Evolutionary conservation across 2,329 filamentous ascomycete species (phyloP).

Genomic region (Aureobasidium subglaciale): DNA sequence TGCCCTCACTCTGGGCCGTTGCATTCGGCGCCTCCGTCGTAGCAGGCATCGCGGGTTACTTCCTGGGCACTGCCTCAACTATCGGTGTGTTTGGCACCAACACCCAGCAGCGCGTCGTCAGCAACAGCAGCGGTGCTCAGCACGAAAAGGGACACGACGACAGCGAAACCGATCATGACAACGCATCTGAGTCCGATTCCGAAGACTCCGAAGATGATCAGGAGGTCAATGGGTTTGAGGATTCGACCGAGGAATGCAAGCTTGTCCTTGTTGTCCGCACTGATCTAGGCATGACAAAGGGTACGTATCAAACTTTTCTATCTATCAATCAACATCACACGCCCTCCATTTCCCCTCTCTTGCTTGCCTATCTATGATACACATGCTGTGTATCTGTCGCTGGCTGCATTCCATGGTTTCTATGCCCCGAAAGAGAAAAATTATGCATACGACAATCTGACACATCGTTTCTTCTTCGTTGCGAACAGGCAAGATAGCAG

Average conservation of each 20-base stretch:
- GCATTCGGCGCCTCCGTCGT: conserved; percentile 68
- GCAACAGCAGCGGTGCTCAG: conserved; percentile 18
- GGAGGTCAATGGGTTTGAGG: conserved; percentile 40
- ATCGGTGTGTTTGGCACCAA: conserved; percentile 59
- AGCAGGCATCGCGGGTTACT: conserved; percentile 69
- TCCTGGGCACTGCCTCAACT: conserved; percentile 56
- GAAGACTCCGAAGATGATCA: conserved; percentile 35
- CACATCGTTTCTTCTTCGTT: background rate
- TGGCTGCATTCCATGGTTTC: background rate
- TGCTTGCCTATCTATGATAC: background rate
- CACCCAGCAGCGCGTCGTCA: background rate
- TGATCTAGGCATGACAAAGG: conserved; percentile 95
- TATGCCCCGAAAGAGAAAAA: conserved; percentile 3
- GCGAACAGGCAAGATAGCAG: conserved; percentile 80
- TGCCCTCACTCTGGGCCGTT: conserved; percentile 52
- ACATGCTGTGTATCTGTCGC: background rate
- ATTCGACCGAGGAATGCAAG: conserved; percentile 76
- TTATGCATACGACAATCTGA: conserved; percentile 3
- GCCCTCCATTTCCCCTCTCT: background rate
- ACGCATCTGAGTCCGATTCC: conserved; percentile 19
- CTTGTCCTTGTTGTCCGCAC: conserved; percentile 86
- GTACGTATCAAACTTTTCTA: conserved; percentile 42
- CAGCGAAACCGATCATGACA: conserved; percentile 34
- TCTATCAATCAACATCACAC: conserved; percentile 10
- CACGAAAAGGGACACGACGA: conserved; percentile 20